A percentile compares a stretch with the other conserved stretches of the same genome.
Evolutionary conservation across 805 yeast genomes (phyloP).

Genomic region (Grigorovia jiainica): DNA sequence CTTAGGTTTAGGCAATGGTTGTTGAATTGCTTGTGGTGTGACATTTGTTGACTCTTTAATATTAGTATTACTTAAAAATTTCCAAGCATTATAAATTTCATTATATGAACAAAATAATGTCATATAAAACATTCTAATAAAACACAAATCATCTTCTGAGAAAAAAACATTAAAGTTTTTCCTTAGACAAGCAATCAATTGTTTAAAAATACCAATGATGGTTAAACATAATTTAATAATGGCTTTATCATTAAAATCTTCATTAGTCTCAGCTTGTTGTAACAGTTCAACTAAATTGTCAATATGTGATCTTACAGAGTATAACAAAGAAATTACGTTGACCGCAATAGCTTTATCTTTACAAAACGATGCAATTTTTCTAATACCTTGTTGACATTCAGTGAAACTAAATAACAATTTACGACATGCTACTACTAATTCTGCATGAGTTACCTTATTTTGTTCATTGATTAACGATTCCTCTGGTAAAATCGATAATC

Average conservation of each 20-base stretch:
- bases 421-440: constrained; percentile 35
- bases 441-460: constrained; percentile 24
- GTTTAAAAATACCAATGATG: constrained; percentile 40
- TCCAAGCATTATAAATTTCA: constrained; percentile 62
- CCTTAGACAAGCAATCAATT: constrained; percentile 33
- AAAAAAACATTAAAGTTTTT: constrained; percentile 41
- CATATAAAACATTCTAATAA: constrained; percentile 53
- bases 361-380: constrained; percentile 50
- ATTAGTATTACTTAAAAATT: constrained; percentile 10
- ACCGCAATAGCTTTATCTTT: constrained; percentile 44
- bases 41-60: not conserved
- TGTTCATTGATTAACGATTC: constrained; percentile 19
- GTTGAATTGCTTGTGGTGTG: not conserved
- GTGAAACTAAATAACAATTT: constrained; percentile 54
- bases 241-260: constrained; percentile 29
- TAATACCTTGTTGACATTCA: constrained; percentile 52
- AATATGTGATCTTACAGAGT: constrained; percentile 43
- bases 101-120: constrained; percentile 53
- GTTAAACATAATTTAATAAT: constrained; percentile 30
- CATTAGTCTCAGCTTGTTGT: constrained; percentile 41
- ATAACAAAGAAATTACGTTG: constrained; percentile 42
- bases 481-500: constrained; percentile 58
- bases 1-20: not conserved
- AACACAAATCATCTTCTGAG: constrained; percentile 52
- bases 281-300: constrained; percentile 49